phyloP scores from a whole-genome alignment of 2,329 filamentous ascomycete genomes.

The Fusarium sterilihyphosum region DNA sequence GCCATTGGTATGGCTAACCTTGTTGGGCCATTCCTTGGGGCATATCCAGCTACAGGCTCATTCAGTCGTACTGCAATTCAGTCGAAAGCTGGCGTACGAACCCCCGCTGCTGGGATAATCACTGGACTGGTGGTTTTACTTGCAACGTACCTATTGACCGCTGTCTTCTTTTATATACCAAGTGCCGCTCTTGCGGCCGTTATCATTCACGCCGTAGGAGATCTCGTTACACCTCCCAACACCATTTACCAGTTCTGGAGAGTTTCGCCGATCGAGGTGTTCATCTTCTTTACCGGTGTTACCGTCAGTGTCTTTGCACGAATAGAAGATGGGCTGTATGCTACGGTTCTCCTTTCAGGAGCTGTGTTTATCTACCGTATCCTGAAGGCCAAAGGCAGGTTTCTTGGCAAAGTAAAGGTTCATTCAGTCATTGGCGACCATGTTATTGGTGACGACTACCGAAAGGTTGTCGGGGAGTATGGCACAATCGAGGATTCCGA shows the following conservation, averaged over 20 bases:
- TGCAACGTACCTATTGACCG: conserved; percentile 87
- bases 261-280: conserved; percentile 86
- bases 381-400: conserved; percentile 82
- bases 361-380: conserved; percentile 85
- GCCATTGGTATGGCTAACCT: conserved; percentile 93
- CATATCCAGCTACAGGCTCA: conserved; percentile 91
- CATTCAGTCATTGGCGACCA: conserved; percentile 85
- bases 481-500: conserved; percentile 63
- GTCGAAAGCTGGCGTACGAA: conserved; percentile 93
- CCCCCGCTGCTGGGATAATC: conserved; percentile 88
- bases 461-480: conserved; percentile 60
- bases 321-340: conserved; percentile 94
- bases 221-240: conserved; percentile 90
- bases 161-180: conserved; percentile 94
- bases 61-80: conserved; percentile 98
- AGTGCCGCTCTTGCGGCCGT: conserved; percentile 82
- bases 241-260: conserved; percentile 96
- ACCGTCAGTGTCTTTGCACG: conserved; percentile 86
- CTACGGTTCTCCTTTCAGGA: conserved; percentile 80
- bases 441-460: conserved; percentile 69
- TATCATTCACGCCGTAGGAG: conserved; percentile 95
- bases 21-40: conserved; percentile 90
- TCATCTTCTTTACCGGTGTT: conserved; percentile 94
- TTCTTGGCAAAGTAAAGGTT: conserved; percentile 75
- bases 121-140: conserved; percentile 87